These are phyloP conservation scores for Sporobolomyces pararoseus DNA, from an alignment of 768 basidiomycete genomes.

Conservation along the genomic window DNA sequence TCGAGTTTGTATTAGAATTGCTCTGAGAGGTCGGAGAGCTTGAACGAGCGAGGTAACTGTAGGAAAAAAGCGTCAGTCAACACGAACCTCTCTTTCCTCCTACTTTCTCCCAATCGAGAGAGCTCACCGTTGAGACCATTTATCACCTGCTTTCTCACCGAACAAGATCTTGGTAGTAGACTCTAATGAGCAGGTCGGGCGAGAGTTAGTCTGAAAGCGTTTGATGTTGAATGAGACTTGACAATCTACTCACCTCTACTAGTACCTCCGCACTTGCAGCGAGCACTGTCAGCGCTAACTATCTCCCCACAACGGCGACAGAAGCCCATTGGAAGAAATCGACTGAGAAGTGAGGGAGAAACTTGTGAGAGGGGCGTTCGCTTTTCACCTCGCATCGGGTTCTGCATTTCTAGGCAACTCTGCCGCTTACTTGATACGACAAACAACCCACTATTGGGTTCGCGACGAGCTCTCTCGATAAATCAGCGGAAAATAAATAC, in stretches of 20 bases:
- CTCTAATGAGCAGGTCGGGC: background rate
- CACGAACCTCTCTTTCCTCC: constrained; percentile 4
- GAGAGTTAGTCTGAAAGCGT: background rate
- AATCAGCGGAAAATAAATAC: too few relatives aligned
- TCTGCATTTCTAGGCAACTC: too few relatives aligned
- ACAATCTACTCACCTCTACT: constrained; percentile 9
- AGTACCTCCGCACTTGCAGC: constrained; percentile 33
- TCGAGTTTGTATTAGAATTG: background rate
- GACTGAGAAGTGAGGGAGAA: background rate
- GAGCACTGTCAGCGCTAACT: background rate
- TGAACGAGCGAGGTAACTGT: constrained; percentile 16
- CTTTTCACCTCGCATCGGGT: too few relatives aligned
- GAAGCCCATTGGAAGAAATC: constrained; percentile 25
- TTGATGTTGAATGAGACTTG: too few relatives aligned
- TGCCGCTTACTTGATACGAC: too few relatives aligned
- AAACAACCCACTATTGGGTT: too few relatives aligned
- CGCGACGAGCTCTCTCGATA: too few relatives aligned
- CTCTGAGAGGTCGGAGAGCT: background rate
- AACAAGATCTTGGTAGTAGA: constrained; percentile 22
- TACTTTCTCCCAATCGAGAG: background rate
- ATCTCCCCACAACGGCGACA: constrained; percentile 36
- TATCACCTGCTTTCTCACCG: background rate
- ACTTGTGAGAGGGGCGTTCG: too few relatives aligned
- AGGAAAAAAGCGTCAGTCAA: background rate
- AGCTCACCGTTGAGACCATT: constrained; percentile 26